Evolutionary conservation across 768 basidiomycete genomes (phyloP).

Genomic region (Mycena sanguinolenta): DNA sequence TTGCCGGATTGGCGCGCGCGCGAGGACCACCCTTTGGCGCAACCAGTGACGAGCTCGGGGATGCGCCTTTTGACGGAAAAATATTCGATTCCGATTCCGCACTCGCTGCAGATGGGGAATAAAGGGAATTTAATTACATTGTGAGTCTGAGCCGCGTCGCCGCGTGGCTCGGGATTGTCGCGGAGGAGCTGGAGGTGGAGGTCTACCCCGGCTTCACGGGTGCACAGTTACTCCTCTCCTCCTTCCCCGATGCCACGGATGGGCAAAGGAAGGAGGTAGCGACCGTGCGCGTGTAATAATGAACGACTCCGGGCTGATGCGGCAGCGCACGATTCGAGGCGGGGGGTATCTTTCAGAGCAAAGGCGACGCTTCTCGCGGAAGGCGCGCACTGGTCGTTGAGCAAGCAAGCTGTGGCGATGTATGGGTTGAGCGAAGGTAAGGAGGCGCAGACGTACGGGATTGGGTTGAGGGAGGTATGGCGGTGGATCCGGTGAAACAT

Average conservation of each 20-base stretch:
- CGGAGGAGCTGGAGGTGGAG: constrained; percentile 90
- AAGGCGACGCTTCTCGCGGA: constrained; percentile 94
- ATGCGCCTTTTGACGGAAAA: constrained; percentile 90
- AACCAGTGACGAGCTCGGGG: constrained; percentile 75
- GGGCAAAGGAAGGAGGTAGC: constrained; percentile 57
- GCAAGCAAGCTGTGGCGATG: constrained; percentile 80
- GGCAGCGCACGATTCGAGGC: constrained; percentile 90
- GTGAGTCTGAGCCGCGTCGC: constrained; percentile 90
- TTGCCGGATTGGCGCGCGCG: constrained; percentile 83
- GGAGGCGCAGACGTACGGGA: constrained; percentile 94
- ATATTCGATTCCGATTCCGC: constrained; percentile 84
- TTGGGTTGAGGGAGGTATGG: constrained; percentile 99
- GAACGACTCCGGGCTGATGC: constrained; percentile 94
- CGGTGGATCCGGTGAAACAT: constrained; percentile 76
- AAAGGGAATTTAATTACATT: constrained; percentile 95
- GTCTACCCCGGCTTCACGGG: constrained; percentile 97
- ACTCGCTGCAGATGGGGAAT: constrained; percentile 97
- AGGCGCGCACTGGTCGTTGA: constrained; percentile 93
- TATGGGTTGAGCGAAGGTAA: constrained; percentile 78
- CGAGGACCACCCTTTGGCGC: constrained; percentile 79
- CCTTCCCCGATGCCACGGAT: constrained; percentile 59
- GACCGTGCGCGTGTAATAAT: constrained; percentile 83
- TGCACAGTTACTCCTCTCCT: constrained; percentile 79
- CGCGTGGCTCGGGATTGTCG: constrained; percentile 88
- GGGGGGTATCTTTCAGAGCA: constrained; percentile 94